Evolutionary conservation across 495 filamentous ascomycete genomes (phyloP).

Genomic region (Penicillium dipodomyicola): DNA sequence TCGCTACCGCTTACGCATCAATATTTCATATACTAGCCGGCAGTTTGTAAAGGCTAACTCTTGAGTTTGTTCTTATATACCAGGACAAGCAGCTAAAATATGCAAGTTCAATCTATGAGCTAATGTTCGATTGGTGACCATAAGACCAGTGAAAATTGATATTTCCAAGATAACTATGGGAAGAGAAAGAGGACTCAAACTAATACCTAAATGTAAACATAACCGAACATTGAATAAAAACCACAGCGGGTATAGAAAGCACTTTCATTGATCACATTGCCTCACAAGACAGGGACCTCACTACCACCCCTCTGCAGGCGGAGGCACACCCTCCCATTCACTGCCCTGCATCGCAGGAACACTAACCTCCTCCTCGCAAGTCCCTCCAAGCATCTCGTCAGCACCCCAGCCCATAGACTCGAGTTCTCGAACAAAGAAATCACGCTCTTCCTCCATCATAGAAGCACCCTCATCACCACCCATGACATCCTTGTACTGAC

Average conservation of each 20-base stretch:
- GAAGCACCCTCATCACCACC: conserved; percentile 56
- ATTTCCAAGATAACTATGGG: background rate
- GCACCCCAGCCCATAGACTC: conserved; percentile 72
- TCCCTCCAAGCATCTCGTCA: conserved; percentile 36
- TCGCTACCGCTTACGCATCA: too few relatives aligned
- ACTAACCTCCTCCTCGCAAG: conserved; percentile 35
- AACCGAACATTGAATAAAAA: background rate
- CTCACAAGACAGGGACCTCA: conserved; percentile 4
- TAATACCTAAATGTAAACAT: background rate
- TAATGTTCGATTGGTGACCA: too few relatives aligned
- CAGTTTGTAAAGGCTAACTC: too few relatives aligned
- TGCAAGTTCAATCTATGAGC: too few relatives aligned
- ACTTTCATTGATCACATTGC: conserved; percentile 11
- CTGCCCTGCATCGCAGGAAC: conserved; percentile 37
- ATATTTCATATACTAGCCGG: too few relatives aligned
- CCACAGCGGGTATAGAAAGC: background rate
- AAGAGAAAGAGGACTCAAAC: background rate
- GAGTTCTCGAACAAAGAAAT: conserved; percentile 87
- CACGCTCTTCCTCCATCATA: conserved; percentile 72
- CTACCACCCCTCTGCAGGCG: conserved; percentile 47
- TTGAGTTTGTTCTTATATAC: too few relatives aligned
- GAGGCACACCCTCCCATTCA: conserved; percentile 48
- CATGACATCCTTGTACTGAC: conserved; percentile 77
- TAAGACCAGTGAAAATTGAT: background rate
- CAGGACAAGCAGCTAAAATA: too few relatives aligned